These are phyloP conservation scores for Albatrellus sp. DNA, from an alignment of 1,284 basidiomycete genomes.

Conservation along the genomic window DNA sequence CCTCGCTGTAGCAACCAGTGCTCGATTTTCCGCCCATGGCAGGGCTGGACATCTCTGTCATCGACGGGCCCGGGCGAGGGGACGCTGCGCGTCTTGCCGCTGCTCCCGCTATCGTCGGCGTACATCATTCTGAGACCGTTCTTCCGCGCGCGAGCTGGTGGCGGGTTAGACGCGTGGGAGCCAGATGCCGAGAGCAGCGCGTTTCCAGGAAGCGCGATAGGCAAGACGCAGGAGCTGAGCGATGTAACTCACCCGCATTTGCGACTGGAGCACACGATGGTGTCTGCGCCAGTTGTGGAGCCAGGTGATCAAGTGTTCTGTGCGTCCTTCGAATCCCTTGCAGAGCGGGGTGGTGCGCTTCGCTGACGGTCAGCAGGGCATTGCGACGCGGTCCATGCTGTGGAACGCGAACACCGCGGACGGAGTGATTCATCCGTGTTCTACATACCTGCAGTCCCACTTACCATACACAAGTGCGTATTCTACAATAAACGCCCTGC, in stretches of 20 bases:
- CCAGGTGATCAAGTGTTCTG: slow-evolving; percentile 75
- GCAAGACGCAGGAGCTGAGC: slow-evolving; percentile 54
- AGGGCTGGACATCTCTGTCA: slow-evolving; percentile 65
- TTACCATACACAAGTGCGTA: slow-evolving; percentile 50
- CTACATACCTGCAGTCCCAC: slow-evolving; percentile 70
- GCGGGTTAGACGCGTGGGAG: slow-evolving; percentile 40
- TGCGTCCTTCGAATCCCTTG: slow-evolving; percentile 15
- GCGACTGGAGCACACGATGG: slow-evolving; percentile 37
- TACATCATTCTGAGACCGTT: slow-evolving; percentile 70
- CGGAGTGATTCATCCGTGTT: slow-evolving; percentile 58
- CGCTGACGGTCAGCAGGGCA: slow-evolving; percentile 29
- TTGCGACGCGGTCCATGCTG: slow-evolving; percentile 60
- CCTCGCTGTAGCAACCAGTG: slow-evolving; percentile 40
- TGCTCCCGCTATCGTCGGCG: slow-evolving; percentile 43
- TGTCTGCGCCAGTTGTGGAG: slow-evolving; percentile 38
- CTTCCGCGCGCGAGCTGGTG: slow-evolving; percentile 33
- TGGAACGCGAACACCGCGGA: slow-evolving; percentile 54
- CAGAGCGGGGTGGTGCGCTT: not conserved
- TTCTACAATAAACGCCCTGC: not conserved
- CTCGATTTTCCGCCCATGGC: slow-evolving; percentile 67
- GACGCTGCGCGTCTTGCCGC: slow-evolving; percentile 47
- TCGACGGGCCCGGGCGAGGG: slow-evolving; percentile 54
- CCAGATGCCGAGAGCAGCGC: slow-evolving; percentile 42
- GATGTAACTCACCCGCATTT: slow-evolving; percentile 62
- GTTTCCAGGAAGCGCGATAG: slow-evolving; percentile 54